Conservation (phyloP, 257 asterid genomes). For the Petunia secreta region DNA sequence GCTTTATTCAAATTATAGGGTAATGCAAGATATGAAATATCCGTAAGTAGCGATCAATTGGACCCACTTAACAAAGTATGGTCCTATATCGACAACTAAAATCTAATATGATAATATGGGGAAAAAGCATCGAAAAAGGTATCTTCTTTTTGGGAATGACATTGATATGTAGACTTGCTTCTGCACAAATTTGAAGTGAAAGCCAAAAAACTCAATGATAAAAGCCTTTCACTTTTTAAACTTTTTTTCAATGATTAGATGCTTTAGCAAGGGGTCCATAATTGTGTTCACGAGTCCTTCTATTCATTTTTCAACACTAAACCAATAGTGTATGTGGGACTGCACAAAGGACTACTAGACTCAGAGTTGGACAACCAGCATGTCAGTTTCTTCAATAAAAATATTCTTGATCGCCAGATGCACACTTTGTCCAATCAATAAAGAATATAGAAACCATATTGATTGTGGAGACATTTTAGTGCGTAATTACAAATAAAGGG, state of each 20-base stretch:
- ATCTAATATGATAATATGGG: neutral
- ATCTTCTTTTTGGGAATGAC: conserved; percentile 18
- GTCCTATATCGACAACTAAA: neutral
- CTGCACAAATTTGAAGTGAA: neutral
- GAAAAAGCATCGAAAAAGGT: neutral
- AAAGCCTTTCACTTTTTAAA: neutral
- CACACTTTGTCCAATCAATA: conserved; percentile 9
- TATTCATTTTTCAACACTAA: neutral
- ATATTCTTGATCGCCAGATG: neutral
- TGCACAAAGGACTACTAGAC: neutral
- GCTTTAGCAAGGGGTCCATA: neutral
- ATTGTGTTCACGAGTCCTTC: neutral
- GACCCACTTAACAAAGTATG: neutral
- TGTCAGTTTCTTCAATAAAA: conserved; percentile 8
- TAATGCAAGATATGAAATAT: conserved; percentile 16
- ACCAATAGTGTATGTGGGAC: neutral
- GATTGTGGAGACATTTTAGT: neutral
- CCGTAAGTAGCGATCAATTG: neutral
- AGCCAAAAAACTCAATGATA: neutral
- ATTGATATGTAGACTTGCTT: neutral
- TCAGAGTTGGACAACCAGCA: neutral
- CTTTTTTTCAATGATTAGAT: conserved; percentile 3
- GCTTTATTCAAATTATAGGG: neutral
- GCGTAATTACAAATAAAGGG: neutral
- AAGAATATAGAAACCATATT: neutral